Base-by-base conservation (phyloP, 305 asterid genomes). In the Nicotiana rustica region DNA sequence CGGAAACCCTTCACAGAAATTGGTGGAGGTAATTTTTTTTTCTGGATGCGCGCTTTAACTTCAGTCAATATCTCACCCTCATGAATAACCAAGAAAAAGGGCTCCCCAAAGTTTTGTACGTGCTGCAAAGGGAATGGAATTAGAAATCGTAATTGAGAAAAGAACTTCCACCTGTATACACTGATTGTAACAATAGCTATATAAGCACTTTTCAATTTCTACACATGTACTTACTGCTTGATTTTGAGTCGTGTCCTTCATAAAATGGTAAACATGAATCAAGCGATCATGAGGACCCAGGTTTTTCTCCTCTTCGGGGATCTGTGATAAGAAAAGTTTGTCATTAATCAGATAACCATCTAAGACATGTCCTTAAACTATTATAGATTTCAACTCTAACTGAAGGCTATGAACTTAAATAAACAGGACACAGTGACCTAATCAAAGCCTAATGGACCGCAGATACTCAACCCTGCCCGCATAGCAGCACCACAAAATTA, bases 291-390 rank as follows among this genome's bases (percentile, higher is more conserved):
- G 86, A 82, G 94, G 95, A 62, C 95, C 94, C 77, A 90, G 87
- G 85, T 86, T 90, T 89, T 91, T 92, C 84, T 93, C 93, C 89
- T 93, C 97, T 81, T 90, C 96, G 38, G 97, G 95, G 85, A 93
- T 86, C 97, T 93, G 86, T 79, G 64, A 77, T 14, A 41, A 81
- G 83, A 35, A 83, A 64, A 85, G 52, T 15, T 62, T 8, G 60
- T 13, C 25, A 62, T 62, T 25, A 57, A 25, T 52, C 62, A 47
- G 47, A 62, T 25, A 38, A 64, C 21, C 41, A 57, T 36, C 56
- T 17, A 21, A 62, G 59, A 65, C 33, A 18, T 79, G 73, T 3
- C 41, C 61, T 36, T 41, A 6, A 62, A 62, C 75, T 67, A 21
- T 36, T 25, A 3, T 6, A 67, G 17, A 25, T 36, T 78, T 18